phyloP scores from a whole-genome alignment of 1,284 basidiomycete genomes.

The Puccinia polysora region DNA sequence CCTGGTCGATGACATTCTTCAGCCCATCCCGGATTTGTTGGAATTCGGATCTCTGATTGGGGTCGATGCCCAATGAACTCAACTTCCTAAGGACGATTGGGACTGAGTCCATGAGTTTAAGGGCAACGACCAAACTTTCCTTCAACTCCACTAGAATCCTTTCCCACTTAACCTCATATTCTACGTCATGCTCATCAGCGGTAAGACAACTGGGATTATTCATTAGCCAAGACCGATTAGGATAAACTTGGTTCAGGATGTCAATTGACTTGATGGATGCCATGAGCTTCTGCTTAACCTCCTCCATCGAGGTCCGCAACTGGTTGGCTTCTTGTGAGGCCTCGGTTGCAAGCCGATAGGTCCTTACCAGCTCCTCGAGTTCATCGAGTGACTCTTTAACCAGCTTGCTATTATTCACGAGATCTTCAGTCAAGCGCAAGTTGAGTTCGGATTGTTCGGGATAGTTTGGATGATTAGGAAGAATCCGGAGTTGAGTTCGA shows the following conservation, averaged over 20 bases:
- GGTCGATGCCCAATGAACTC: slow-evolving; percentile 15
- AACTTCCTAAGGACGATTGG: slow-evolving; percentile 8
- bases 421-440: not conserved
- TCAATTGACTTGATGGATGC: slow-evolving; percentile 16
- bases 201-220: not conserved
- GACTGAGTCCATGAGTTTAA: not conserved
- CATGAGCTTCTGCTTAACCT: slow-evolving; percentile 4
- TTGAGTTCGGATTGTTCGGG: slow-evolving; percentile 27
- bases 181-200: not conserved
- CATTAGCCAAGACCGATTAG: slow-evolving; percentile 19
- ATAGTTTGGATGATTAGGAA: slow-evolving; percentile 28
- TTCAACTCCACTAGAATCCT: slow-evolving; percentile 14
- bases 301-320: slow-evolving; percentile 11
- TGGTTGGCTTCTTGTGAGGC: slow-evolving; percentile 1
- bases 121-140: not conserved
- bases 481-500: slow-evolving; percentile 10
- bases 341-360: slow-evolving; percentile 22
- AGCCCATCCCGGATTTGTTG: slow-evolving; percentile 2
- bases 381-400: slow-evolving; percentile 8
- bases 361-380: slow-evolving; percentile 1
- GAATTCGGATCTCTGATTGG: slow-evolving; percentile 12
- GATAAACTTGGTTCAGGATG: not conserved
- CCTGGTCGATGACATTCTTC: slow-evolving; percentile 10
- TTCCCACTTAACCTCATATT: slow-evolving; percentile 5
- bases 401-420: not conserved